These are phyloP conservation scores for Entelexis paramagnoliae DNA, from an alignment of 1,139 yeast species.

Conservation along the genomic window DNA sequence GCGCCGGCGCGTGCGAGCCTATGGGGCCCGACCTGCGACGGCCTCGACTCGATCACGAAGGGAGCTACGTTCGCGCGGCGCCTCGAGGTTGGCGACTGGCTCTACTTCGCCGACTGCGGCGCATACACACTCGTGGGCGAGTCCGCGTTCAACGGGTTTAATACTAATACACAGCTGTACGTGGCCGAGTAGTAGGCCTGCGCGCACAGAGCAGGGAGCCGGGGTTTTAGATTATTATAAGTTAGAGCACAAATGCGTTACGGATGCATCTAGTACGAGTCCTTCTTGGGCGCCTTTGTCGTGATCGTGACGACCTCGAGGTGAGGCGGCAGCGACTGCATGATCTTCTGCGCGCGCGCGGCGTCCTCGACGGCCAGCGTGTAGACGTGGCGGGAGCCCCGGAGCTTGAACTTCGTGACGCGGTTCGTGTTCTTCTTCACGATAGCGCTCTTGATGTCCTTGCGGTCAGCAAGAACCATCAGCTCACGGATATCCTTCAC, in stretches of 20 bases:
- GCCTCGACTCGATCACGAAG: slow-evolving; percentile 70
- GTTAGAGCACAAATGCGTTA: not conserved
- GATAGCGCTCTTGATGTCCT: slow-evolving; percentile 88
- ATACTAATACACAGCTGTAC: slow-evolving; percentile 47
- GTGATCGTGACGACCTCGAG: slow-evolving; percentile 51
- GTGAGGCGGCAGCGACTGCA: slow-evolving; percentile 96
- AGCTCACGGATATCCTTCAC: slow-evolving; percentile 95
- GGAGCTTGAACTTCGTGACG: slow-evolving; percentile 98
- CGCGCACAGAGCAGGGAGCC: not conserved
- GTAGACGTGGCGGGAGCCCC: slow-evolving; percentile 92
- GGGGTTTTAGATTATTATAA: slow-evolving; percentile 2
- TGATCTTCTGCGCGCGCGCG: slow-evolving; percentile 95
- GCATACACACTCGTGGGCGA: slow-evolving; percentile 94
- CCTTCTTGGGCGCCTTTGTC: slow-evolving; percentile 29
- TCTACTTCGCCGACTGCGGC: slow-evolving; percentile 72
- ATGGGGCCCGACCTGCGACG: slow-evolving; percentile 99
- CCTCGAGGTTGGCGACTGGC: slow-evolving; percentile 82
- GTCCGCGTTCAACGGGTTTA: slow-evolving; percentile 78
- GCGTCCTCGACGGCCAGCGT: slow-evolving; percentile 93
- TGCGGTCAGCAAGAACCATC: slow-evolving; percentile 94
- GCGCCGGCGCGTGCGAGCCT: slow-evolving; percentile 41
- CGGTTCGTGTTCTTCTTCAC: slow-evolving; percentile 80
- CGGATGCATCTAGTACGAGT: slow-evolving; percentile 9
- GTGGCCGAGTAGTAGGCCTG: slow-evolving; percentile 47
- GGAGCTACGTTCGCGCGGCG: slow-evolving; percentile 46